Evolutionary conservation across 768 basidiomycete species (phyloP), one percentile per base, ranked within the genome.

Genomic region (Trametes coccinea): DNA sequence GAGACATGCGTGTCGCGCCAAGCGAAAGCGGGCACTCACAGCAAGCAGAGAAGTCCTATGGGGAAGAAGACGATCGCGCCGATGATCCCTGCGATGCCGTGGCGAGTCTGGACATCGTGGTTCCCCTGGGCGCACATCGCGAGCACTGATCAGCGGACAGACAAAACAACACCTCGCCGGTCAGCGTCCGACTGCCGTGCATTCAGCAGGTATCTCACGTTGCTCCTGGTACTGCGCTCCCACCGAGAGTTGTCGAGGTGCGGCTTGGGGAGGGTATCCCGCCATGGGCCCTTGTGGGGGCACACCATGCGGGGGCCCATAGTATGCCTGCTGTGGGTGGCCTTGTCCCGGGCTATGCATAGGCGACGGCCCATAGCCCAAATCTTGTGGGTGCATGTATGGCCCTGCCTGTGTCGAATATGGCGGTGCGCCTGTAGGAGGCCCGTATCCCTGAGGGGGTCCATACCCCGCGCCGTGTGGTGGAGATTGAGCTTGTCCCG

Each of bases 21-120:
- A 16, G 48, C 48, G 16, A 50, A 5, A 29, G 16, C 34, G 51
- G 2, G n/a, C 1, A 65, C 69, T 66, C 53, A 70, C 69, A 66
- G 61, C 11, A 70, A 59, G 51, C 66, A 67, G n/a, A 67, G 41
- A 3, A 70, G 59, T 8, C 69, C 69, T 34, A 63, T 64, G 0
- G 69, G 69, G 64, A 70, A 70, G 65, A 59, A 65, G 14, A 66
- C 41, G 17, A 70, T 62, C 22, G 69, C 69, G 17, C 49, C 55
- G 58, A 70, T 64, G 55, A 67, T 70, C 43, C 66, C 69, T 11
- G 58, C 44, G 14, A 60, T 53, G 8, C 69, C 69, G 56, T 67
- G 66, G 47, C 66, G 64, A 44, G 48, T 67, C 54, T 58, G 48
- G 22, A 58, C 29, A 37, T 67, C 62, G 64, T 67, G 69, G 8